phyloP scores from a whole-genome alignment of 2,329 filamentous ascomycete species.

The Ceratocystis colombiana region DNA sequence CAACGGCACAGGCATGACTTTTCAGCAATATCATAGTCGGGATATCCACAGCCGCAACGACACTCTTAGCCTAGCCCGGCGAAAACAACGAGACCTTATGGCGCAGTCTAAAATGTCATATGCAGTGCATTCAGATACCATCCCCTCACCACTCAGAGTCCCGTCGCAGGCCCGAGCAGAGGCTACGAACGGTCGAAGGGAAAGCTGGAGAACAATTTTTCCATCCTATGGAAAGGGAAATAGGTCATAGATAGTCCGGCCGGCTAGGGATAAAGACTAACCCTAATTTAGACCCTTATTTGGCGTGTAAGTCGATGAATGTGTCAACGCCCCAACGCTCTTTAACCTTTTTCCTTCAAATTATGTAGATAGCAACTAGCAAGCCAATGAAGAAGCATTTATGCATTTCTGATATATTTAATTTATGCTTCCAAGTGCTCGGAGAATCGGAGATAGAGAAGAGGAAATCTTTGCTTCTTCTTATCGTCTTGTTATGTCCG shows the following conservation, averaged over 20 bases:
- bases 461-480: background rate
- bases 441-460: constrained; percentile 1
- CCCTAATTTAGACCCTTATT: background rate
- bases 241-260: background rate
- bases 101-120: background rate
- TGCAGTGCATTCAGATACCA: background rate
- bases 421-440: background rate
- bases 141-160: constrained; percentile 2
- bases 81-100: background rate
- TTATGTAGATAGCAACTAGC: background rate
- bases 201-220: background rate
- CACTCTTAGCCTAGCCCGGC: background rate
- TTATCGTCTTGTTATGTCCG: constrained; percentile 5
- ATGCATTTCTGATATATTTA: background rate
- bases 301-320: background rate
- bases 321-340: too few relatives aligned
- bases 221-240: too few relatives aligned
- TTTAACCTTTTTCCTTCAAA: too few relatives aligned
- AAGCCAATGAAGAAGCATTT: background rate
- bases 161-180: background rate
- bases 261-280: background rate
- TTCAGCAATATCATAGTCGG: background rate
- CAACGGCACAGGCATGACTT: constrained; percentile 11
- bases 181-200: background rate
- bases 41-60: background rate